phyloP scores from a whole-genome alignment of 345 rosid species.

The Hibiscus mutabilis region DNA sequence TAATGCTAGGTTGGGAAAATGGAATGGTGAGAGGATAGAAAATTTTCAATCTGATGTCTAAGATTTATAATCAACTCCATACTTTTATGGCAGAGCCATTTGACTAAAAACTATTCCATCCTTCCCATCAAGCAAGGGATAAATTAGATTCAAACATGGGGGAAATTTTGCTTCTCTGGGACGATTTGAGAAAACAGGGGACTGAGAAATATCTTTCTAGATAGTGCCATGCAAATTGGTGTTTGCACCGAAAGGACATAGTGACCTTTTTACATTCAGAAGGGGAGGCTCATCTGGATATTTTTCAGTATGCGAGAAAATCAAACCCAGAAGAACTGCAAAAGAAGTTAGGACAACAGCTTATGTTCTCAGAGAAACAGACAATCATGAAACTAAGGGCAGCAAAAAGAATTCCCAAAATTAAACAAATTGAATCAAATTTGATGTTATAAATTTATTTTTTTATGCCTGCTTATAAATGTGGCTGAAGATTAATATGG shows the following conservation, averaged over 20 bases:
- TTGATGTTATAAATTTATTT: not conserved
- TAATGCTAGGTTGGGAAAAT: not conserved
- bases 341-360: slow-evolving; percentile 18
- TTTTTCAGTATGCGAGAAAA: slow-evolving; percentile 82
- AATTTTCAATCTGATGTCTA: not conserved
- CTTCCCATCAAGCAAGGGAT: not conserved
- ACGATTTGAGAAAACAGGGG: not conserved
- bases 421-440: not conserved
- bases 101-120: not conserved
- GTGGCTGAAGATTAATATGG: not conserved
- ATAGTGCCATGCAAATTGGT: not conserved
- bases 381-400: slow-evolving; percentile 3
- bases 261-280: slow-evolving; percentile 66
- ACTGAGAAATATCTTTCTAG: not conserved
- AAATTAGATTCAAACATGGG: not conserved
- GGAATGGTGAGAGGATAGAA: not conserved
- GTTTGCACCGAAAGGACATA: slow-evolving; percentile 10
- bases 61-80: not conserved
- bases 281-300: slow-evolving; percentile 93
- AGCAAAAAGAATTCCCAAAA: not conserved
- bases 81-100: not conserved
- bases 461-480: not conserved
- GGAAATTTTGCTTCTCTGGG: not conserved
- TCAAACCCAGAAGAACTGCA: slow-evolving; percentile 85
- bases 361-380: not conserved